A percentile compares a stretch with the other conserved stretches of the same genome.
phyloP scores from a whole-genome alignment of 768 basidiomycete genomes.

The Clitopilus hobsonii region DNA sequence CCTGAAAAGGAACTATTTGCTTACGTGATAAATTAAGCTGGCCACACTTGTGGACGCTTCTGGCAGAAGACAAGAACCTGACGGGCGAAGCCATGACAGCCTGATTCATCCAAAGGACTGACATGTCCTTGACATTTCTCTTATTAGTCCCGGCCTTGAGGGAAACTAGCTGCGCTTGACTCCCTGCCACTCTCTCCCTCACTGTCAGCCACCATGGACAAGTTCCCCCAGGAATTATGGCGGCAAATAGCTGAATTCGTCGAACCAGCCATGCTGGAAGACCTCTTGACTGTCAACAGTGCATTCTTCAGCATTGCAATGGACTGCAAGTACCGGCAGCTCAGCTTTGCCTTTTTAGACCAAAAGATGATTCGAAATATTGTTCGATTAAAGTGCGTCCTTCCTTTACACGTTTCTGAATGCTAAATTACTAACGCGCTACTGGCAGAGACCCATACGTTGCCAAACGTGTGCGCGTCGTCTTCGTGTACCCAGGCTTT shows the following conservation, averaged over 20 bases:
- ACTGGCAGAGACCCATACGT: slow-evolving; percentile 39
- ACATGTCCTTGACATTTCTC: not conserved
- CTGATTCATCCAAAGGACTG: not conserved
- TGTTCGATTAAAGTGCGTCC: slow-evolving; percentile 31
- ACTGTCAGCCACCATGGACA: slow-evolving; percentile 6
- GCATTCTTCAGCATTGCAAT: slow-evolving; percentile 29
- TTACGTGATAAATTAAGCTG: not conserved
- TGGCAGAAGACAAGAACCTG: slow-evolving; percentile 1
- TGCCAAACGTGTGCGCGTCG: slow-evolving; percentile 41
- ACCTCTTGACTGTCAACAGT: slow-evolving; percentile 19
- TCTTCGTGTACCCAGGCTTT: slow-evolving; percentile 46
- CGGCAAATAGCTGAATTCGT: slow-evolving; percentile 23
- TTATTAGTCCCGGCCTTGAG: not conserved
- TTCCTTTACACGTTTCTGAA: not conserved
- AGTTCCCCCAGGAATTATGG: slow-evolving; percentile 25
- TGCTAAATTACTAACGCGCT: not conserved
- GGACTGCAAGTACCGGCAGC: slow-evolving; percentile 43
- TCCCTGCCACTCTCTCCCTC: not conserved
- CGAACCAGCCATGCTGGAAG: slow-evolving; percentile 11
- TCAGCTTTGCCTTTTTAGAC: slow-evolving; percentile 46
- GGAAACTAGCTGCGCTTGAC: not conserved
- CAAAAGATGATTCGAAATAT: slow-evolving; percentile 38
- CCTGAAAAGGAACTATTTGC: not conserved
- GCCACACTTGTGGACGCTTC: not conserved
- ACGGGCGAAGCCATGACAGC: not conserved